Evolutionary conservation across 768 basidiomycete genomes (phyloP).

Genomic region (Naematelia aurantialba): DNA sequence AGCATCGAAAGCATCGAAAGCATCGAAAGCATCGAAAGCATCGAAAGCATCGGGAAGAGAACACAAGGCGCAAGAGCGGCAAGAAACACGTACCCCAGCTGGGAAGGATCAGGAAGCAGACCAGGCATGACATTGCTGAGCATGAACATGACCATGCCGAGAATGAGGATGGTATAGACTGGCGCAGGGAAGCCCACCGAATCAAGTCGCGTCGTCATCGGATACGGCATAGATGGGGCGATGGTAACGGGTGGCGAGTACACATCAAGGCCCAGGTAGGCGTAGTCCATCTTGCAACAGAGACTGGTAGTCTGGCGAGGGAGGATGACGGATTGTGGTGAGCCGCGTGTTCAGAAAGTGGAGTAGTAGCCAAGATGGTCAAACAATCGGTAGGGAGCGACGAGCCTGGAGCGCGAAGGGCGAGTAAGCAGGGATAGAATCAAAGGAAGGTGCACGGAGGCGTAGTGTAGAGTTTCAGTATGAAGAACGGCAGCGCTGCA

Average conservation of each 20-base stretch:
- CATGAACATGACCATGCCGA: slow-evolving; percentile 41
- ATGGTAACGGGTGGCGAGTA: background rate
- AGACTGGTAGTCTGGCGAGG: background rate
- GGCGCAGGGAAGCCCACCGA: slow-evolving; percentile 15
- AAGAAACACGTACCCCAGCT: slow-evolving; percentile 34
- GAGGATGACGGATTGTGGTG: background rate
- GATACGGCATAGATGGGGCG: background rate
- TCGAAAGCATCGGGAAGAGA: no score
- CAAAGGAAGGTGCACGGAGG: background rate
- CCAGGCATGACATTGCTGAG: slow-evolving; percentile 30
- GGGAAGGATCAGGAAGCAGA: slow-evolving; percentile 26
- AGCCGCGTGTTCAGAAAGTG: background rate
- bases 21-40: no score
- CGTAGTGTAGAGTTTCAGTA: background rate
- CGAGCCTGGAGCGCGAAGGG: no score
- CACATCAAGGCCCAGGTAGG: background rate
- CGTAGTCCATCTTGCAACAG: background rate
- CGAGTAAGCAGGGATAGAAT: background rate
- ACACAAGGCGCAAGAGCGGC: no score
- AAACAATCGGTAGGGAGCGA: background rate
- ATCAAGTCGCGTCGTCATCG: background rate
- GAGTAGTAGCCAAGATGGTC: no score
- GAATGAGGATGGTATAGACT: slow-evolving; percentile 34
- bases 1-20: no score
- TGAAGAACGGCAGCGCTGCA: background rate